Percentiles rank a stretch among this genome's conserved stretches.
These are phyloP conservation scores for Hansenula sp. DNA, from an alignment of 1,139 yeast species.

Conservation along the genomic window DNA sequence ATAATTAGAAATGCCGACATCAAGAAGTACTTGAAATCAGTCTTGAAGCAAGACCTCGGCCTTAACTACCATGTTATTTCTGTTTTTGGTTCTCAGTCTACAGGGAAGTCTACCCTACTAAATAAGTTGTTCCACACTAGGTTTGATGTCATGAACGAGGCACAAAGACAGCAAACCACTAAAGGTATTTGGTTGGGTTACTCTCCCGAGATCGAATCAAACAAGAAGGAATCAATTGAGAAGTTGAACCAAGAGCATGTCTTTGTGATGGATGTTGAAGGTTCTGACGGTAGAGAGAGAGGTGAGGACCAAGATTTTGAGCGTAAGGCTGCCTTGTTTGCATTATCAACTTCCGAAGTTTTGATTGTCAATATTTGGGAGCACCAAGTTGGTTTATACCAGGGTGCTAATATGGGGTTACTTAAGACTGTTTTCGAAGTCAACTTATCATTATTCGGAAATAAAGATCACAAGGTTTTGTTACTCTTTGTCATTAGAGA, in stretches of 20 bases:
- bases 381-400: slow-evolving; percentile 92
- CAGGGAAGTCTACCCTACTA: slow-evolving; percentile 90
- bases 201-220: slow-evolving; percentile 41
- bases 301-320: slow-evolving; percentile 99
- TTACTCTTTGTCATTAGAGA: slow-evolving; percentile 89
- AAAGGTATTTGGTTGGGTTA: slow-evolving; percentile 93
- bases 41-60: slow-evolving; percentile 44
- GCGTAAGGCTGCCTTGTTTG: slow-evolving; percentile 92
- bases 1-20: slow-evolving; percentile 11
- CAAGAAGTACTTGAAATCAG: slow-evolving; percentile 29
- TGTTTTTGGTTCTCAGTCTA: slow-evolving; percentile 95
- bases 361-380: slow-evolving; percentile 95
- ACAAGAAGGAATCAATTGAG: slow-evolving; percentile 9
- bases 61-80: slow-evolving; percentile 85
- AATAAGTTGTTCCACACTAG: slow-evolving; percentile 81
- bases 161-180: slow-evolving; percentile 79
- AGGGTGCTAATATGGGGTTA: slow-evolving; percentile 96
- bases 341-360: slow-evolving; percentile 87
- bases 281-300: slow-evolving; percentile 96
- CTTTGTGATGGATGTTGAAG: slow-evolving; percentile 95
- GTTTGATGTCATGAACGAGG: slow-evolving; percentile 92
- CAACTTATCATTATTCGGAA: slow-evolving; percentile 70
- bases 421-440: slow-evolving; percentile 96
- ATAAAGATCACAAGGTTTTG: slow-evolving; percentile 56
- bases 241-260: slow-evolving; percentile 31